Conservation (phyloP, 2,329 filamentous ascomycete species). For the Talaromyces sp. region DNA sequence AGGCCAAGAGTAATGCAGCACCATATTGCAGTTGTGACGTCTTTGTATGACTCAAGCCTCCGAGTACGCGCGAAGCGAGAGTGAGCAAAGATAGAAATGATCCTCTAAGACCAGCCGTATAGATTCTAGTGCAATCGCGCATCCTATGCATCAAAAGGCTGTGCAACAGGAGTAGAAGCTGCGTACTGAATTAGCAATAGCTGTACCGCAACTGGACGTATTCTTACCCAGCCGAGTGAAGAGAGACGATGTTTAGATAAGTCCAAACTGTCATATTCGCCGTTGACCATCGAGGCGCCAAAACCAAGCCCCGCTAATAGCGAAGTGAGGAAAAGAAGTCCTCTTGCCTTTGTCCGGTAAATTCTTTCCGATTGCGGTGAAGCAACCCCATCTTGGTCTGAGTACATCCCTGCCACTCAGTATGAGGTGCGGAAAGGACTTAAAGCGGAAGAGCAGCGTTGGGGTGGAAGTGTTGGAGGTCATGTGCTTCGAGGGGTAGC, state of each 20-base stretch:
- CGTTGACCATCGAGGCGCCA: neutral
- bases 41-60: neutral
- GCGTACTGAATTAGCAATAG: neutral
- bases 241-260: neutral
- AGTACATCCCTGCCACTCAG: slow-evolving; percentile 10
- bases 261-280: neutral
- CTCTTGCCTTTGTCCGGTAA: neutral
- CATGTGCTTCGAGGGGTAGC: too few species aligned
- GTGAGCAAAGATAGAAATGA: neutral
- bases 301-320: neutral
- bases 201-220: neutral
- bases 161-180: neutral
- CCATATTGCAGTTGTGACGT: neutral
- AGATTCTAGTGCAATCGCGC: neutral
- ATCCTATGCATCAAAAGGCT: neutral
- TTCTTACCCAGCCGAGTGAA: neutral
- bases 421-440: too few species aligned
- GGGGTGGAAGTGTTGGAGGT: too few species aligned
- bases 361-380: neutral
- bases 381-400: neutral
- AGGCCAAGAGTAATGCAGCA: neutral
- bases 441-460: too few species aligned
- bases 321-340: neutral
- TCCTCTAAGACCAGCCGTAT: neutral
- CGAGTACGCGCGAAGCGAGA: neutral